Evolutionary conservation across 2,329 filamentous ascomycete species (phyloP), one percentile per base, ranked within the genome.

Genomic region (Biscogniauxia sp.): DNA sequence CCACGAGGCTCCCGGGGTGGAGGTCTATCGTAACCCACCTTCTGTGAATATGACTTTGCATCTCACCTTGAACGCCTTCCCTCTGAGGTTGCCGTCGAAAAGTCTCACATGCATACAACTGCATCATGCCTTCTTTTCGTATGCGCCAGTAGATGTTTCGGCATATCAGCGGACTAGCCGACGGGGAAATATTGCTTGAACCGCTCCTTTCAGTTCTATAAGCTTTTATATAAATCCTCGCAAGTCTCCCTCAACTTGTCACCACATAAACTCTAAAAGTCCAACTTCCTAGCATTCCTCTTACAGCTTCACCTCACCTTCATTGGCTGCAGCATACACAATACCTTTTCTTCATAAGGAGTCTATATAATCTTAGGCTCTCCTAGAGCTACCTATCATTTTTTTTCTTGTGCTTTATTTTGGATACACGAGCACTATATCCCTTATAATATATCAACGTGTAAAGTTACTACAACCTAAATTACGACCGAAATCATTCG

Each of bases 1-100:
- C 6, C 49, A 28, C 60, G 45, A 45, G 45, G 50, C 49, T 28
- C 55, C 58, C 56, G 19, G 54, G 52, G 60, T 59, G 45, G 45
- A 59, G 61, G 63, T 63, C 53, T 67, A 62, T 70, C 66, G 63
- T 52, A 11, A 56, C 66, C 55, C 57, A 61, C 51, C 60, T 56
- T 50, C 62, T 51, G 56, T 50, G 61, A 60, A 59, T 66, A 64
- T 65, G 55, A 60, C 61, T 54, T 58, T 62, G 68, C 59, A 63
- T 68, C 45, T 49, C 60, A 11, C 20, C 55, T 57, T 56, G 51
- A 20, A 49, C 53, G 49, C 45, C 55, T 53, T 32, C 50, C 54
- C 54, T 54, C 53, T 57, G 60, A 45, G 17, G 5, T 45, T 45
- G 37, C 37, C 3, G 15, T 45, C 17, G 15, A 45, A 6, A 45